phyloP scores from a whole-genome alignment of 805 yeast species.

The Wickerhamomyces kurtzmanii region DNA sequence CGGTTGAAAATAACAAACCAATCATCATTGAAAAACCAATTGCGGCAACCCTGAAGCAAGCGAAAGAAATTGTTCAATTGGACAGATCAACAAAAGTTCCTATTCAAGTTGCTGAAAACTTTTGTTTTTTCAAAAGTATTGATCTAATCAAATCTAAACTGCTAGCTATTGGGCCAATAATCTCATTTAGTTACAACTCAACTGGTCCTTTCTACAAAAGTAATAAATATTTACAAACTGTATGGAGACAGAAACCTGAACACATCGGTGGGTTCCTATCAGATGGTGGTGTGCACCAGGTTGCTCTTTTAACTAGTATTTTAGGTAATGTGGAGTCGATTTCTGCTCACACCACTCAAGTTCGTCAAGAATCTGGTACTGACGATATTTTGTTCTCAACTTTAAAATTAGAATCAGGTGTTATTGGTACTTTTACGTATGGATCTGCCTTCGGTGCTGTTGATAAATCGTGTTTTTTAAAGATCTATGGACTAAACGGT shows the following conservation, averaged over 20 bases:
- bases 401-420: conserved; percentile 46
- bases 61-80: conserved; percentile 65
- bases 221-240: conserved; percentile 55
- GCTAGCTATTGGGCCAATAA: conserved; percentile 60
- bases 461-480: conserved; percentile 55
- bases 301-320: conserved; percentile 76
- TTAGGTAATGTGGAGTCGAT: conserved; percentile 67
- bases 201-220: conserved; percentile 61
- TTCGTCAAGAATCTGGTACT: conserved; percentile 68
- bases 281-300: conserved; percentile 96
- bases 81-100: conserved; percentile 55
- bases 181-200: conserved; percentile 61
- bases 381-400: conserved; percentile 77
- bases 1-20: conserved; percentile 69
- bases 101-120: conserved; percentile 76
- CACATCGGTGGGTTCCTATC: conserved; percentile 89
- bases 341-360: conserved; percentile 70
- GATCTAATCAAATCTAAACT: conserved; percentile 43
- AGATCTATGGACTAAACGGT: conserved; percentile 74
- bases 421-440: conserved; percentile 78
- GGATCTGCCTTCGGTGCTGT: conserved; percentile 84
- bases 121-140: conserved; percentile 65
- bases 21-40: conserved; percentile 84
- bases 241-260: conserved; percentile 86
- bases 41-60: conserved; percentile 78